phyloP scores from a whole-genome alignment of 331 rosid species.

The Erythrophleum ivorense region DNA sequence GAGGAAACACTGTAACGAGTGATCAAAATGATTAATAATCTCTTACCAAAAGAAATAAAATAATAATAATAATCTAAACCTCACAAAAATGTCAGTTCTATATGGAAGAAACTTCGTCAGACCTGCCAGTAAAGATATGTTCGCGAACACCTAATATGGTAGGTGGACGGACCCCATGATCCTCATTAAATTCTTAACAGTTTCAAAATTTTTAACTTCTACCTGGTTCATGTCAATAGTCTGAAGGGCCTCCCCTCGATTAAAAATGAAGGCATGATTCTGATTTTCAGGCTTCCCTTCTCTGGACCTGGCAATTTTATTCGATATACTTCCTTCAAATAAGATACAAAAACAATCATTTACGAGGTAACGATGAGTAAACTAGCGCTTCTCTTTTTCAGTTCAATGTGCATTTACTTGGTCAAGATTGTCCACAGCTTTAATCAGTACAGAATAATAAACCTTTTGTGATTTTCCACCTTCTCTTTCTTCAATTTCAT shows the following conservation, averaged over 20 bases:
- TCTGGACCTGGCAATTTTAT: slow-evolving; percentile 90
- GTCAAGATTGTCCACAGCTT: slow-evolving; percentile 87
- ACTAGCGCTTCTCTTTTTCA: slow-evolving; percentile 23
- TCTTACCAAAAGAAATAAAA: not conserved
- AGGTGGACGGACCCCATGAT: slow-evolving; percentile 96
- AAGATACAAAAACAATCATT: slow-evolving; percentile 48
- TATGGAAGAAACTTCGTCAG: slow-evolving; percentile 34
- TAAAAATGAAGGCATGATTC: slow-evolving; percentile 90
- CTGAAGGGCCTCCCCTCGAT: slow-evolving; percentile 98
- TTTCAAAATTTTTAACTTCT: slow-evolving; percentile 39
- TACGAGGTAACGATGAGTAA: slow-evolving; percentile 25
- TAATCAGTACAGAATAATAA: slow-evolving; percentile 91
- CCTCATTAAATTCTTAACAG: slow-evolving; percentile 73
- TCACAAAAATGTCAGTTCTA: slow-evolving; percentile 25
- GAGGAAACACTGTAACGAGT: slow-evolving; percentile 86
- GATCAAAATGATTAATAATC: slow-evolving; percentile 1
- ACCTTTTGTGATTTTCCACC: slow-evolving; percentile 84
- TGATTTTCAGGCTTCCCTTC: slow-evolving; percentile 99
- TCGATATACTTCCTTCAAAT: slow-evolving; percentile 80
- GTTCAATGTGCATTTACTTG: slow-evolving; percentile 64
- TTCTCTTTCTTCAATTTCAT: slow-evolving; percentile 95
- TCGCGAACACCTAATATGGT: slow-evolving; percentile 98
- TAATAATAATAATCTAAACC: slow-evolving; percentile 7
- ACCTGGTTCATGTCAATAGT: slow-evolving; percentile 99
- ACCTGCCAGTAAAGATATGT: slow-evolving; percentile 99